phyloP scores from a whole-genome alignment of 177 flowering plant species.

The Telopea speciosissima region DNA sequence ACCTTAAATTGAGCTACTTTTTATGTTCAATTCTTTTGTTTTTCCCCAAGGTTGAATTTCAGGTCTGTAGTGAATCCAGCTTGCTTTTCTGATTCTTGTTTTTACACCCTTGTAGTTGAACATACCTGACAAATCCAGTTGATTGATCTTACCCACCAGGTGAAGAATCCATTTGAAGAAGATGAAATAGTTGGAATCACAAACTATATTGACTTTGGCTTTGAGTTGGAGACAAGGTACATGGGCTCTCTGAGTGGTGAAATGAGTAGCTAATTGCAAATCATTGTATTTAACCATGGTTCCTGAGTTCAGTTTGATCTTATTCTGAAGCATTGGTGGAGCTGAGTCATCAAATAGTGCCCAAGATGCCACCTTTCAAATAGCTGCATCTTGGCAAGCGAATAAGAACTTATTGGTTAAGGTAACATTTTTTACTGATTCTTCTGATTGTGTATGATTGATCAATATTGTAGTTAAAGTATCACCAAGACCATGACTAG shows the following conservation, averaged over 20 bases:
- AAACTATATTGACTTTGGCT: slow-evolving; percentile 89
- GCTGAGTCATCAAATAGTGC: slow-evolving; percentile 32
- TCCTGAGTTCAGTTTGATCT: slow-evolving; percentile 12
- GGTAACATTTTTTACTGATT: slow-evolving; percentile 34
- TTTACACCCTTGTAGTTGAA: neutral
- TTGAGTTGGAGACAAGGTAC: slow-evolving; percentile 84
- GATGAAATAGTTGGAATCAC: slow-evolving; percentile 83
- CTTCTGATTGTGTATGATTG: neutral
- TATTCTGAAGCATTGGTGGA: slow-evolving; percentile 44
- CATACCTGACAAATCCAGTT: slow-evolving; percentile 2
- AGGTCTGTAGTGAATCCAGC: no score
- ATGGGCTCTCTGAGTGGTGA: neutral
- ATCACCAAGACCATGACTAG: no score
- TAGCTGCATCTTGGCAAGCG: slow-evolving; percentile 97
- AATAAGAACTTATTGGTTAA: slow-evolving; percentile 85
- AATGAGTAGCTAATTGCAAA: slow-evolving; percentile 4
- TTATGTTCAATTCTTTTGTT: no score
- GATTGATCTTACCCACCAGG: slow-evolving; percentile 37
- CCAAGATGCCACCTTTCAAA: slow-evolving; percentile 68
- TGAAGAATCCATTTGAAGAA: slow-evolving; percentile 84
- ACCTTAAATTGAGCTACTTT: no score
- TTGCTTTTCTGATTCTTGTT: neutral
- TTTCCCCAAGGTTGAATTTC: no score
- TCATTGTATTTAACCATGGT: neutral
- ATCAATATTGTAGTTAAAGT: neutral